Evolutionary conservation across 345 rosid species (phyloP).

Genomic region (Populus deltoides): DNA sequence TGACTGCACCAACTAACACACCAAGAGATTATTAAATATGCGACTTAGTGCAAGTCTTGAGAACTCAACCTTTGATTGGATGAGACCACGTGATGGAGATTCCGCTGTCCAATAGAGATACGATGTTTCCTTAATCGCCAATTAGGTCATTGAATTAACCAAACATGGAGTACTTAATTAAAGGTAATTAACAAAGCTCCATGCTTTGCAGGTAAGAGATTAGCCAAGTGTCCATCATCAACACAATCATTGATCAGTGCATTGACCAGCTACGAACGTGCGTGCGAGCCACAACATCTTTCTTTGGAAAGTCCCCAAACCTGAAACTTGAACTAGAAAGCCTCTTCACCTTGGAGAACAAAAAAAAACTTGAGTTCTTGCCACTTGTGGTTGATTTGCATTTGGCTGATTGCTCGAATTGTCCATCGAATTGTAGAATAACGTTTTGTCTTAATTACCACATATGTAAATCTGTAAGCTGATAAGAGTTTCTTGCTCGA

Average conservation of each 20-base stretch:
- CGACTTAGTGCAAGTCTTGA: neutral
- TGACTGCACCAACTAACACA: neutral
- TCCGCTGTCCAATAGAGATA: constrained; percentile 27
- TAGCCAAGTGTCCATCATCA: neutral
- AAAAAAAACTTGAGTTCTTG: neutral
- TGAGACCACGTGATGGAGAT: constrained; percentile 25
- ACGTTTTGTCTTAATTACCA: neutral
- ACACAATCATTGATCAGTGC: neutral
- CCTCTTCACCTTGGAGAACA: neutral
- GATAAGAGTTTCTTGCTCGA: neutral
- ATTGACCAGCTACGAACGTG: neutral
- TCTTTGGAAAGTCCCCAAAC: too few relatives aligned
- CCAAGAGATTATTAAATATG: neutral
- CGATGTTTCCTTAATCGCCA: constrained; percentile 15
- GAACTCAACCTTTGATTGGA: constrained; percentile 18
- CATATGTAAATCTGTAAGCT: too few relatives aligned
- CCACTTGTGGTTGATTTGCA: neutral
- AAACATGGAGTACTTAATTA: neutral
- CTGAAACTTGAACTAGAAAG: neutral
- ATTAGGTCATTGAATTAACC: neutral
- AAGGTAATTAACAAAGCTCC: neutral
- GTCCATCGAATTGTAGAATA: neutral
- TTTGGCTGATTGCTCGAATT: neutral
- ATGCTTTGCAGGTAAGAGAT: neutral
- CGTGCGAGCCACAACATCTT: neutral